phyloP scores from a whole-genome alignment of 2,329 filamentous ascomycete species.

The Gnomoniopsis sp. region DNA sequence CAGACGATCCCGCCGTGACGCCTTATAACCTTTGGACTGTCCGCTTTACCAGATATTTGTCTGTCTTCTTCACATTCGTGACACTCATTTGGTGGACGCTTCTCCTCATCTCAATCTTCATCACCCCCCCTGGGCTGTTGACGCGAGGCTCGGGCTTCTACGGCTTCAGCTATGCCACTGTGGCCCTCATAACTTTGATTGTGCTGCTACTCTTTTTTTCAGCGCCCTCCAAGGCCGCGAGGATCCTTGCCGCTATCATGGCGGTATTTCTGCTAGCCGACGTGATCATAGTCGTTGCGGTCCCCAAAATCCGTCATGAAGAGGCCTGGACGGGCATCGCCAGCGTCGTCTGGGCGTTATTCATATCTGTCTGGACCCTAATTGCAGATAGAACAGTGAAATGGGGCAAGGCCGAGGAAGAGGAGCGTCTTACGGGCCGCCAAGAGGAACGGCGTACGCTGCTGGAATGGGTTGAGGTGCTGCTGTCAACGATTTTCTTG shows the following conservation, averaged over 20 bases:
- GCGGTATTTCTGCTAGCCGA: slow-evolving; percentile 67
- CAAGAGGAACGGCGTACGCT: slow-evolving; percentile 80
- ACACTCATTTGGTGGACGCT: slow-evolving; percentile 92
- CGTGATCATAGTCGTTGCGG: slow-evolving; percentile 74
- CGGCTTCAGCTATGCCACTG: slow-evolving; percentile 76
- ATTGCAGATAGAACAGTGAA: slow-evolving; percentile 76
- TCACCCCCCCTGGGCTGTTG: slow-evolving; percentile 83
- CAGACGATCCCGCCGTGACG: slow-evolving; percentile 80
- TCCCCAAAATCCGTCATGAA: slow-evolving; percentile 71
- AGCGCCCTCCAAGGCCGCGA: slow-evolving; percentile 74
- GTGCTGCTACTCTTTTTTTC: slow-evolving; percentile 84
- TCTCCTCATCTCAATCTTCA: slow-evolving; percentile 83
- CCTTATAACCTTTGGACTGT: slow-evolving; percentile 96
- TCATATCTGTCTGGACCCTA: slow-evolving; percentile 78
- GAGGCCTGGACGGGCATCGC: slow-evolving; percentile 90
- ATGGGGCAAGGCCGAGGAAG: slow-evolving; percentile 91
- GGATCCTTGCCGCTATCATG: slow-evolving; percentile 68
- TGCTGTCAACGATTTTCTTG: slow-evolving; percentile 70
- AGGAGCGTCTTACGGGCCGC: slow-evolving; percentile 86
- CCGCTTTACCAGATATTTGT: slow-evolving; percentile 73
- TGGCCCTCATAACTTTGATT: slow-evolving; percentile 73
- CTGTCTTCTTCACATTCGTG: slow-evolving; percentile 69
- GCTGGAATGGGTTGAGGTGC: slow-evolving; percentile 78
- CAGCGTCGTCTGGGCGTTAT: slow-evolving; percentile 76
- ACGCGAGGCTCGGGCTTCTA: slow-evolving; percentile 90